phyloP scores from a whole-genome alignment of 148 eudicot species.

The Silene latifolia region DNA sequence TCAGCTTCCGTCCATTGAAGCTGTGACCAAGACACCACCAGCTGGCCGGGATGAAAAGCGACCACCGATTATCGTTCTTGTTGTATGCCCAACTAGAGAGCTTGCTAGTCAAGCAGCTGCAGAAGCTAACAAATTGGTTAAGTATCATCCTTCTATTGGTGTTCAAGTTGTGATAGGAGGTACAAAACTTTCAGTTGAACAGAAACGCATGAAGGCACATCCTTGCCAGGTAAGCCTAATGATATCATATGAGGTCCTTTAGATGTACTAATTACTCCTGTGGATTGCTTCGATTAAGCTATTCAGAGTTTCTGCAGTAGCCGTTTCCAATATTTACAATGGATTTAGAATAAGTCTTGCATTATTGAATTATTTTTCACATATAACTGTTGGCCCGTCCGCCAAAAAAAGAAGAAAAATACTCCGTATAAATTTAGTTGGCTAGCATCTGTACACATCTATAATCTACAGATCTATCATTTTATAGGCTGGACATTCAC shows the following conservation, averaged over 20 bases:
- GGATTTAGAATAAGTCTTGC: not conserved
- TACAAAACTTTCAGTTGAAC: slow-evolving; percentile 78
- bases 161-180: slow-evolving; percentile 99
- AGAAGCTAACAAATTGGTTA: slow-evolving; percentile 75
- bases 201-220: slow-evolving; percentile 77
- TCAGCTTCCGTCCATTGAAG: slow-evolving; percentile 98
- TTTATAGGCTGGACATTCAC: not conserved
- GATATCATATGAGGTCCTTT: not conserved
- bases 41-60: slow-evolving; percentile 56
- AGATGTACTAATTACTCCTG: not conserved
- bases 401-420: not conserved
- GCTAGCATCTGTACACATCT: not conserved
- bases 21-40: slow-evolving; percentile 60
- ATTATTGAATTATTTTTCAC: not conserved
- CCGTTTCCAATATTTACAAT: not conserved
- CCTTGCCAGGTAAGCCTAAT: slow-evolving; percentile 72
- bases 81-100: slow-evolving; percentile 95
- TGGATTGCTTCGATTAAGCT: not conserved
- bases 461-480: not conserved
- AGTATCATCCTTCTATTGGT: slow-evolving; percentile 88
- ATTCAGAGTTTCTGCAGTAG: not conserved
- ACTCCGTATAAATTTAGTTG: not conserved
- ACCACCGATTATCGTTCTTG: slow-evolving; percentile 86
- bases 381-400: not conserved
- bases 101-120: slow-evolving; percentile 94